These are phyloP conservation scores for Aspergillus conjunctus DNA, from an alignment of 495 filamentous ascomycete species.

Conservation along the genomic window DNA sequence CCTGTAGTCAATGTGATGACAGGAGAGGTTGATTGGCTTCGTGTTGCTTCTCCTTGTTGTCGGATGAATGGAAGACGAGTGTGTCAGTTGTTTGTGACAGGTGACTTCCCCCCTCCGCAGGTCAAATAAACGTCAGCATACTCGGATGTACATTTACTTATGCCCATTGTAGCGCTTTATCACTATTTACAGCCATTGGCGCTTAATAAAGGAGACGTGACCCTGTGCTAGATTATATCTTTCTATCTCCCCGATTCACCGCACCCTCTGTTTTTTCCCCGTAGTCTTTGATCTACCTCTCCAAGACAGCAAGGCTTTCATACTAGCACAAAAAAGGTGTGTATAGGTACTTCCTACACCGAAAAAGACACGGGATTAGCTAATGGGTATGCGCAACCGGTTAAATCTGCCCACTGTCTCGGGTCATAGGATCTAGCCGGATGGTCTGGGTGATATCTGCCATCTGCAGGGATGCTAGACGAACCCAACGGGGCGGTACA, in stretches of 20 bases:
- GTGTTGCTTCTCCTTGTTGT: not conserved
- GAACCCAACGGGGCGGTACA: too few relatives aligned
- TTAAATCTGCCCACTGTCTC: not conserved
- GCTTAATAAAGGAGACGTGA: too few relatives aligned
- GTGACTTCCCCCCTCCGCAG: too few relatives aligned
- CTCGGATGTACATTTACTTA: too few relatives aligned
- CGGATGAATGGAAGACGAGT: not conserved
- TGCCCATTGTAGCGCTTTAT: too few relatives aligned
- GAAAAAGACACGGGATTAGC: not conserved
- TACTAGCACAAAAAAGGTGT: not conserved
- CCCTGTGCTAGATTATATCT: too few relatives aligned
- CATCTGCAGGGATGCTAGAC: not conserved
- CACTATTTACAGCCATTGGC: too few relatives aligned
- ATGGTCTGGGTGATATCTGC: not conserved
- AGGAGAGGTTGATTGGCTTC: not conserved
- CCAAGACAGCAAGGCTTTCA: too few relatives aligned
- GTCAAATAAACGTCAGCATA: too few relatives aligned
- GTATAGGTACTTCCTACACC: not conserved
- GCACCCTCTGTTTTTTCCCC: not conserved
- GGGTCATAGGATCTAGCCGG: slow-evolving; percentile 1
- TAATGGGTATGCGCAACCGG: not conserved
- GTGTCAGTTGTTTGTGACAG: too few relatives aligned
- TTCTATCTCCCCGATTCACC: too few relatives aligned
- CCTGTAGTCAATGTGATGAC: slow-evolving; percentile 34
- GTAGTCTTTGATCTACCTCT: not conserved